These are phyloP conservation scores for Tolypocladium endophyticum DNA, from an alignment of 2,329 filamentous ascomycete genomes.

Conservation along the genomic window DNA sequence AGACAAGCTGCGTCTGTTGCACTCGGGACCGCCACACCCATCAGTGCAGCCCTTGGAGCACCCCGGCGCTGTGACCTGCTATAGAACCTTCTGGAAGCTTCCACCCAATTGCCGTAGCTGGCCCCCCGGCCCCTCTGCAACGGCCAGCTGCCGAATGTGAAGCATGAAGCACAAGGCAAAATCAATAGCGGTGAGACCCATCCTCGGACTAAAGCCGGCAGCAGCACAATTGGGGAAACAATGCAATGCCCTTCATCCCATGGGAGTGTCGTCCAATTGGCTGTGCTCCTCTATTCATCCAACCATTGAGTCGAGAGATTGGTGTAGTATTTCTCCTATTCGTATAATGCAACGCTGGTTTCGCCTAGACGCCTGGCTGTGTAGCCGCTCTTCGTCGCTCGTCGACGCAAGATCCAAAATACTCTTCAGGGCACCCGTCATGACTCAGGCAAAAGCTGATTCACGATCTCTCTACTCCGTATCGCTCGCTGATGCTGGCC, in stretches of 20 bases:
- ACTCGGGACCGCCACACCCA: background rate
- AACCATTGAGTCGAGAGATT: background rate
- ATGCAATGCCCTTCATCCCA: background rate
- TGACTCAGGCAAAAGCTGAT: background rate
- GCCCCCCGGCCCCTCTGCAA: no score
- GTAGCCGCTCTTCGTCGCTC: background rate
- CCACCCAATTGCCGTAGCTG: constrained; percentile 2
- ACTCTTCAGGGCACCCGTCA: background rate
- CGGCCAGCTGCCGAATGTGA: no score
- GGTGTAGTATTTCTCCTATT: background rate
- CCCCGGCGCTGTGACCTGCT: background rate
- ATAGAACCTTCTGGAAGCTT: constrained; percentile 23
- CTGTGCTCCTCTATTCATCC: no score
- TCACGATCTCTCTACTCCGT: no score
- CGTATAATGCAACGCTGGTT: background rate
- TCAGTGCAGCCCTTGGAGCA: background rate
- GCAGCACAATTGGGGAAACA: no score
- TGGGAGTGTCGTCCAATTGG: background rate
- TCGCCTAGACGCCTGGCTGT: background rate
- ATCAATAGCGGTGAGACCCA: background rate
- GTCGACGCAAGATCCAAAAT: background rate
- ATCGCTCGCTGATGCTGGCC: background rate
- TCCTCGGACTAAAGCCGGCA: background rate
- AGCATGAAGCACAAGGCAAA: no score
- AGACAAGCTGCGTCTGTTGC: background rate